Evolutionary conservation across 805 yeast species (phyloP), one percentile per base, ranked within the genome.

Genomic region (Pichia occidentalis): DNA sequence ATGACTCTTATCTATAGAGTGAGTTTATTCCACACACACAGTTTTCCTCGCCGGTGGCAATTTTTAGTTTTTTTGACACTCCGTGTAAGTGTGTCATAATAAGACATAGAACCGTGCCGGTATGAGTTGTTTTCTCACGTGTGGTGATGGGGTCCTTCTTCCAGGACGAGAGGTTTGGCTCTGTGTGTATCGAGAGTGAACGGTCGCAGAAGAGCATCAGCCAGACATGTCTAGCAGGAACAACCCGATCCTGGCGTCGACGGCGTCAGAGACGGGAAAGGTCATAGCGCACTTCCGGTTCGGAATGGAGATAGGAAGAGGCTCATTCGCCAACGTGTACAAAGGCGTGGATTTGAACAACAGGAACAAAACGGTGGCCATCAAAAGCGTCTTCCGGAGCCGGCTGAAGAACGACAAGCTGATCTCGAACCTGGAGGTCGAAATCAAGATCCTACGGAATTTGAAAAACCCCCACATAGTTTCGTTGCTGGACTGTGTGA

Each of bases 381-480:
- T 90, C 54, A 90, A 90, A 61, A 77, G 90, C 2, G 96, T 94
- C 12, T 76, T 83, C 27, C 71, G 94, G 39, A 75, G 86, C 18
- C 80, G 85, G 52, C 71, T 90, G 47, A 80, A 80, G 59, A 85
- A 85, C 53, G 86, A 85, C 67, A 88, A 88, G 54, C 68, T 92
- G 37, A 65, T 88, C 44, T 96, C 86, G 59, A 92, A 87, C 60
- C 70, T 92, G 52, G 97, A 90, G 60, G 77, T 88, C 42, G 98
- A 92, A 62, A 88, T 92, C 38, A 75, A 85, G 29, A 92, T 92
- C 31, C 67, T 92, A 46, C 87, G 87, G 64, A 77, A 85, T 39
- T 71, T 92, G 65, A 79, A 81, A 49, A 95, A 92, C 53, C 95
- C 96, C 1, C 97, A 92, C 58, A 83, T 92, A 39, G 98, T 92